phyloP scores from a whole-genome alignment of 257 asterid genomes.

The Solanum raphanifolium region DNA sequence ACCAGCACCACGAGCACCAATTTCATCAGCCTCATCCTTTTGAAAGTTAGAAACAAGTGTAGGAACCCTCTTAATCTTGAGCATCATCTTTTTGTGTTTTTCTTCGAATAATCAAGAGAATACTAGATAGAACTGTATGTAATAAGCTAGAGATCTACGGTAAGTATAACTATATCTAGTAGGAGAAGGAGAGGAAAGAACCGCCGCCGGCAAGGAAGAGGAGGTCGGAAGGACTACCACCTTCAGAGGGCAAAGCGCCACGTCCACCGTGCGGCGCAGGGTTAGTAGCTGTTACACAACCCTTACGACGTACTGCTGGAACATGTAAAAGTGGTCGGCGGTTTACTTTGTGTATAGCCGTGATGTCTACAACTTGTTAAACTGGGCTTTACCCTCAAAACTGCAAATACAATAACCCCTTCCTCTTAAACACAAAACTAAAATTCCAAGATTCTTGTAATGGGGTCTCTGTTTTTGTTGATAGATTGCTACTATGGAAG shows the following conservation, averaged over 20 bases:
- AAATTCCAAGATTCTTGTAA: neutral
- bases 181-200: neutral
- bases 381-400: conserved; percentile 30
- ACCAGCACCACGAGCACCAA: conserved; percentile 1
- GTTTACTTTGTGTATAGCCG: conserved; percentile 65
- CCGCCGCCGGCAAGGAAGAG: conserved; percentile 99
- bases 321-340: conserved; percentile 49
- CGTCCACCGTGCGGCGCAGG: conserved; percentile 99
- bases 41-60: conserved; percentile 14
- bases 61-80: conserved; percentile 16
- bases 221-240: conserved; percentile 97
- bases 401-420: neutral
- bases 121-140: neutral
- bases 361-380: conserved; percentile 49
- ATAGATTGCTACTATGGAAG: neutral
- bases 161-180: neutral
- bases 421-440: neutral
- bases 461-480: neutral
- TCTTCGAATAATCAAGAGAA: neutral
- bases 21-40: conserved; percentile 11
- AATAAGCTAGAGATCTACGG: neutral
- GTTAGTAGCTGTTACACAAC: conserved; percentile 58
- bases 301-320: conserved; percentile 64
- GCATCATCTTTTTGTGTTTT: neutral
- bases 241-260: conserved; percentile 95